Conservation (phyloP, 2,329 filamentous ascomycete genomes). For the Monosporascus sp. region DNA sequence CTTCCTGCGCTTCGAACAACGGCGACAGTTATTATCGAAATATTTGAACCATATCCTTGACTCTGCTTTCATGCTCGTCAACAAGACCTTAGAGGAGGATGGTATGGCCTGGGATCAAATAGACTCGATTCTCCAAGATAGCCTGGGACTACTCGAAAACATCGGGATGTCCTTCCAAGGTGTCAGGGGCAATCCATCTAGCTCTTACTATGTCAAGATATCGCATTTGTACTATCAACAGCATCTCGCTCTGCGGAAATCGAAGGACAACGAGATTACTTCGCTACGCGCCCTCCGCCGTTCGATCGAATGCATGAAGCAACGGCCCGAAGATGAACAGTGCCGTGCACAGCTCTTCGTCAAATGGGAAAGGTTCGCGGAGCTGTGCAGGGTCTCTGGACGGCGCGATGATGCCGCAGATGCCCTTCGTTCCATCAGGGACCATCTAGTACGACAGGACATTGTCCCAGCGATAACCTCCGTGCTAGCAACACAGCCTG, state of each 20-base stretch:
- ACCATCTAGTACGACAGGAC: constrained; percentile 54
- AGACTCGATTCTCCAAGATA: constrained; percentile 54
- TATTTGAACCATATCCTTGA: constrained; percentile 55
- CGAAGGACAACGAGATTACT: constrained; percentile 34
- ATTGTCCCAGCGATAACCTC: constrained; percentile 49
- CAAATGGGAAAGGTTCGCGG: constrained; percentile 64
- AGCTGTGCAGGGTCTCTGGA: constrained; percentile 50
- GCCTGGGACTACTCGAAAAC: constrained; percentile 46
- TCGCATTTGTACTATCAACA: constrained; percentile 68
- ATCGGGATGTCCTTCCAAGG: constrained; percentile 36
- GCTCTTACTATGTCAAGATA: constrained; percentile 58
- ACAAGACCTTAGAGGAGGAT: constrained; percentile 43
- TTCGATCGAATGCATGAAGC: constrained; percentile 58
- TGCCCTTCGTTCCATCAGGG: constrained; percentile 56
- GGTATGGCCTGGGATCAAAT: constrained; percentile 48
- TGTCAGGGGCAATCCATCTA: constrained; percentile 23
- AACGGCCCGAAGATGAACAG: constrained; percentile 48
- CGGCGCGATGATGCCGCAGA: constrained; percentile 52
- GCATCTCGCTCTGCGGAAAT: constrained; percentile 47
- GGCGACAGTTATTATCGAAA: constrained; percentile 47
- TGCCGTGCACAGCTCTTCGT: constrained; percentile 53
- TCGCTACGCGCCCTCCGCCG: constrained; percentile 55
- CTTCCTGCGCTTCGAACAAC: constrained; percentile 55
- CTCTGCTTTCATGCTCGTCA: constrained; percentile 52
- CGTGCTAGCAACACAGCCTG: constrained; percentile 43